Percentiles rank a stretch among this genome's conserved stretches.
Evolutionary conservation across 2,329 filamentous ascomycete species (phyloP).

Genomic region (Botrytis squamosa): DNA sequence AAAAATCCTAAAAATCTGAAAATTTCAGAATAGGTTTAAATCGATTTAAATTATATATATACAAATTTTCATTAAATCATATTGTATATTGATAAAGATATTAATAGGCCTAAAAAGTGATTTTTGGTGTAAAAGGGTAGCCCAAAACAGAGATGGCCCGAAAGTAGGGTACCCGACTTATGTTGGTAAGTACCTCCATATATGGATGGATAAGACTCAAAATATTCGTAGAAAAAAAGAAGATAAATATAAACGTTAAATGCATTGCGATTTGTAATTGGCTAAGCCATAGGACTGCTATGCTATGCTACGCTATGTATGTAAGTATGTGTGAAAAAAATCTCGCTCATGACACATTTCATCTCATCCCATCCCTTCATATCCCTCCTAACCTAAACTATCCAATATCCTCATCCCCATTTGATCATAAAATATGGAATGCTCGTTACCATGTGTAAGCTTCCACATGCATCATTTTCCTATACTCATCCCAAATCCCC

Average conservation of each 20-base stretch:
- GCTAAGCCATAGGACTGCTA: background rate
- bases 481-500: background rate
- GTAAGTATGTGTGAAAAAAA: background rate
- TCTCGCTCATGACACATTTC: background rate
- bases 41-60: no score
- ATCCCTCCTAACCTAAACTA: background rate
- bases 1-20: no score
- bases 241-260: background rate
- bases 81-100: no score
- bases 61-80: no score
- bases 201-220: background rate
- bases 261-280: background rate
- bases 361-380: background rate
- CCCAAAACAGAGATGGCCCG: no score
- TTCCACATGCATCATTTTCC: background rate
- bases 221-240: background rate
- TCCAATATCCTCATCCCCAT: background rate
- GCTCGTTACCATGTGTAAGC: background rate
- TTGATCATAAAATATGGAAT: background rate
- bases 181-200: background rate
- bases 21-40: no score
- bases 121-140: no score
- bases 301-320: background rate
- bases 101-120: no score
- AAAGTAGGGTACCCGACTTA: no score